Percentiles rank a stretch among this genome's conserved stretches.
Conservation (phyloP, 2,329 filamentous ascomycete genomes). For the Pezizomycotina sp. region DNA sequence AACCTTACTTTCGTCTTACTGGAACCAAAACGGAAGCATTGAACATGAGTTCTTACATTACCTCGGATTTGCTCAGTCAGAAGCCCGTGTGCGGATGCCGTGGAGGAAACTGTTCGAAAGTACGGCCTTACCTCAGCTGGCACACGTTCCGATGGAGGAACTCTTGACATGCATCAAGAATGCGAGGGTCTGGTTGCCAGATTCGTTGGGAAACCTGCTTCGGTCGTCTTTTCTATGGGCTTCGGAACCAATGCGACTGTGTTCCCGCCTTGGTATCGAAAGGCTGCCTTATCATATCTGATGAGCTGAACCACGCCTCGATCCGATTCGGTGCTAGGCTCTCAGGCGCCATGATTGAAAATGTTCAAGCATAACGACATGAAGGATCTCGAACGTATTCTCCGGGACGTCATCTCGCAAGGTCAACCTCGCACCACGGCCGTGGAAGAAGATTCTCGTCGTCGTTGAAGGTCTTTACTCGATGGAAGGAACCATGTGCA, state of each 20-base stretch:
- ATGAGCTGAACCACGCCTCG: constrained; percentile 94
- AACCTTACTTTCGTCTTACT: constrained; percentile 77
- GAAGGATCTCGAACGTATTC: constrained; percentile 62
- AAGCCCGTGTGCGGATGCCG: constrained; percentile 85
- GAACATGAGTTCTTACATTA: constrained; percentile 99
- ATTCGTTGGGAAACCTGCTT: constrained; percentile 84
- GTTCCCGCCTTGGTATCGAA: constrained; percentile 82
- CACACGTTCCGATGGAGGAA: constrained; percentile 68
- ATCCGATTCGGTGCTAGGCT: constrained; percentile 90
- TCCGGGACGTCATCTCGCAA: constrained; percentile 86
- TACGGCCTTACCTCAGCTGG: constrained; percentile 74
- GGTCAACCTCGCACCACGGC: constrained; percentile 89
- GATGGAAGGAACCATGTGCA: constrained; percentile 98
- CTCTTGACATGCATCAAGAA: constrained; percentile 70
- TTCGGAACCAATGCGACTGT: constrained; percentile 90
- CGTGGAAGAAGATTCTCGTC: constrained; percentile 97
- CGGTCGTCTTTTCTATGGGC: constrained; percentile 98
- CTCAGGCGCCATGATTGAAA: constrained; percentile 81
- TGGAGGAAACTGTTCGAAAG: constrained; percentile 68
- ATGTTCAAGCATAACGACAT: constrained; percentile 99
- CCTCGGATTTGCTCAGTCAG: constrained; percentile 91
- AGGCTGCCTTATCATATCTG: constrained; percentile 84
- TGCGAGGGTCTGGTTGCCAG: constrained; percentile 77
- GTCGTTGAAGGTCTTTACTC: constrained; percentile 95
- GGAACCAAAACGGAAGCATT: constrained; percentile 86